phyloP scores from a whole-genome alignment of 371 early-diverging fungal genomes.

The Lichtheimia ornata region DNA sequence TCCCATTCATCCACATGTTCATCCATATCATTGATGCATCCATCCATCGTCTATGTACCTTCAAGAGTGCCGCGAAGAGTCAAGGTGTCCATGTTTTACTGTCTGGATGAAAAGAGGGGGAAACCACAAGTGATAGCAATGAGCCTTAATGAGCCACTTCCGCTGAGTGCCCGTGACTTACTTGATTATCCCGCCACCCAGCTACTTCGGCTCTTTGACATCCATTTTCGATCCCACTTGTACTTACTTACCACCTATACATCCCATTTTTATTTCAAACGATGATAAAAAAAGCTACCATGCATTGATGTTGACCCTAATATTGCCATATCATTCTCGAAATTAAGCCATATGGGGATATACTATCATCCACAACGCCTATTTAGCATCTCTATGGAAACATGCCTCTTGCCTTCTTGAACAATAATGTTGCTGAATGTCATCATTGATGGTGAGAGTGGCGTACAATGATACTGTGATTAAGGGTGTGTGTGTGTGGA shows the following conservation, averaged over 20 bases:
- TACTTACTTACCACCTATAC: not conserved
- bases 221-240: not conserved
- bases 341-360: no score
- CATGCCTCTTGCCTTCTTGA: no score
- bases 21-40: conserved; percentile 18
- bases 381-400: no score
- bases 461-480: no score
- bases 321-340: not conserved
- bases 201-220: no score
- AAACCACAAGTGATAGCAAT: not conserved
- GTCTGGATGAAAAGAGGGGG: conserved; percentile 24
- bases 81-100: conserved; percentile 42
- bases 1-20: conserved; percentile 24
- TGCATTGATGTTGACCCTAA: not conserved
- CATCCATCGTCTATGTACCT: conserved; percentile 18
- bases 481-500: no score
- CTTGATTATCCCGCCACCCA: not conserved
- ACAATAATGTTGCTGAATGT: no score
- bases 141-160: no score
- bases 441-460: no score
- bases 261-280: no score
- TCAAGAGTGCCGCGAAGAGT: conserved; percentile 47
- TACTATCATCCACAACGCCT: no score
- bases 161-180: not conserved
- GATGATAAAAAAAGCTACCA: no score